Evolutionary conservation across 371 early-diverging fungal species (phyloP), one percentile per base, ranked within the genome.

Genomic region (Haplosporangium sp.): DNA sequence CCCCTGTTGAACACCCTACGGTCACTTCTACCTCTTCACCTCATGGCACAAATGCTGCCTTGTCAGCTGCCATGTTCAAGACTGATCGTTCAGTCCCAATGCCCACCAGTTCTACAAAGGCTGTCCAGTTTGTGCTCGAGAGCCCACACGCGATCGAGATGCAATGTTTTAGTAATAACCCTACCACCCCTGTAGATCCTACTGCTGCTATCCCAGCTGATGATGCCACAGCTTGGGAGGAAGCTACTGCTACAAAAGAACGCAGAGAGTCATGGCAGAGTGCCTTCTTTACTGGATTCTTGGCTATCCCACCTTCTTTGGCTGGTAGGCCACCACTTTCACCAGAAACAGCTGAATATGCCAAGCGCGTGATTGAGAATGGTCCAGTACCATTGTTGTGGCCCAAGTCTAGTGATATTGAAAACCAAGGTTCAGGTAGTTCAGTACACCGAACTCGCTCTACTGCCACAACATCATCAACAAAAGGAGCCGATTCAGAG

Each of bases 351-450:
- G 70, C 69, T 50, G 66, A 65, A 11, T 69, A 61, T 17, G 17
- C 61, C 5, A 59, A 62, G 6, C 61, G 58, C 0, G 65, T 69
- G 75, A 61, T 55, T 50, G 66, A 69, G 47, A 61, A 65, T 42
- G 75, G 75, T 6, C 75, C 75, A 9, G 69, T 63, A 17, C 58
- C 69, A 2, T 10, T 69, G 62, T 60, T 75, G 66, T 66, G 75
- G 74, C 60, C 68, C n/a, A 74, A 74, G 55, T 19, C 58, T 2
- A 34, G 20, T 13, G 67, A 74, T 64, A 34, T 68, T n/a, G 74
- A 74, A 52, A 67, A 45, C 53, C 58, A 66, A 37, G 57, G 13
- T 27, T 10, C 27, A 19, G 7, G 6, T 53, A 7, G 6, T 6
- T 8, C 34, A 13, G 34, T 27, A 57, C 17, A 57, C 7, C 37